phyloP scores from a whole-genome alignment of 78 protist species.

The Speleostelium caveatum region DNA sequence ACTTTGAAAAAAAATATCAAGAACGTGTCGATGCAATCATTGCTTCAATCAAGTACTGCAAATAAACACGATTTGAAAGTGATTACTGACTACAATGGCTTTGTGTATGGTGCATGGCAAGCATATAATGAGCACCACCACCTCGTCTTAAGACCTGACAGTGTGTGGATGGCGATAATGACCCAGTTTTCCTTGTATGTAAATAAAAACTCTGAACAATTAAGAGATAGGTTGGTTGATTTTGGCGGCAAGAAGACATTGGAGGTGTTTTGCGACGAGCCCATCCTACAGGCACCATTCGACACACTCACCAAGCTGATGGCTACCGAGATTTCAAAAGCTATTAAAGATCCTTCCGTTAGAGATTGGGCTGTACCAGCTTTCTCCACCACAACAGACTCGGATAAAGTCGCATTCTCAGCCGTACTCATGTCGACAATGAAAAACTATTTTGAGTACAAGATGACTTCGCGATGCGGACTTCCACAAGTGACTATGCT shows the following conservation, averaged over 20 bases:
- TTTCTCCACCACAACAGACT: conserved; percentile 47
- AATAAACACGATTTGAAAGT: too few species aligned
- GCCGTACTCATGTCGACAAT: conserved; percentile 34
- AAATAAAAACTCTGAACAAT: conserved; percentile 35
- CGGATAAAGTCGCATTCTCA: conserved; percentile 10
- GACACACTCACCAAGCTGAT: conserved; percentile 14
- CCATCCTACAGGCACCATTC: conserved; percentile 13
- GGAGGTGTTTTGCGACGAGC: background rate
- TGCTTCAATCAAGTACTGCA: too few species aligned
- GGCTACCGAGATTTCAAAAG: conserved; percentile 27
- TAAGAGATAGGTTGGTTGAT: conserved; percentile 40
- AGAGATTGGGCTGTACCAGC: conserved; percentile 43
- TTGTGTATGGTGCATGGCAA: conserved; percentile 18
- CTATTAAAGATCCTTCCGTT: conserved; percentile 51
- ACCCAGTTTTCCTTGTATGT: conserved; percentile 37
- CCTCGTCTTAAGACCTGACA: conserved; percentile 45
- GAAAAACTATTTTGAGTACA: conserved; percentile 24
- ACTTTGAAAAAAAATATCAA: too few species aligned
- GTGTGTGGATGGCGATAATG: conserved; percentile 42
- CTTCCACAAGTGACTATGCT: conserved; percentile 36
- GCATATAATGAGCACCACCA: conserved; percentile 46
- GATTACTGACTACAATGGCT: too few species aligned
- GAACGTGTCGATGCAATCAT: too few species aligned
- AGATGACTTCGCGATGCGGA: conserved; percentile 15
- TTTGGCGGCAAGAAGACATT: conserved; percentile 67